Base-by-base conservation (phyloP, 2,329 filamentous ascomycete genomes). In the Aureobasidium sp. region DNA sequence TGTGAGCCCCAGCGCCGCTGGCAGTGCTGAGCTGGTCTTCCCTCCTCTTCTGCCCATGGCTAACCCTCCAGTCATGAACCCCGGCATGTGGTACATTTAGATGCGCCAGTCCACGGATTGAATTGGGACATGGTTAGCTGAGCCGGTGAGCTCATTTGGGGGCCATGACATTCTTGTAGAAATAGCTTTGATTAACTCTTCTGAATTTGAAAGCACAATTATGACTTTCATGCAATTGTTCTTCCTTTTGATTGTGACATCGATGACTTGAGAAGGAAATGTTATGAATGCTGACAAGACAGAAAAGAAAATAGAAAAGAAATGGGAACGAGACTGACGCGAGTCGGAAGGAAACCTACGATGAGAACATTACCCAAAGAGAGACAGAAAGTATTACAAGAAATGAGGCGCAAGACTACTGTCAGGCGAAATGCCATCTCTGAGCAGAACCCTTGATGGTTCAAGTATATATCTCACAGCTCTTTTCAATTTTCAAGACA, bases 1-100 rank as follows among this genome's bases (percentile, higher is more conserved):
- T 16, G 9, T n/a, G 3, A 42, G 58, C n/a, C 25, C 11, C 4
- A 27, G n/a, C 48, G 34, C 15, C 16, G 1, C 32, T 32, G 11
- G 32, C 9, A 0, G 5, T 13, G 10, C 16, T 11, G 50, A 54
- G 3, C 50, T 8, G 6, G 30, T 67, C 44, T 63, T 75, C 49
- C 65, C 70, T 37, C 75, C 74, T 54, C 70, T 80, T 13, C 69
- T 78, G 65, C 67, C 70, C 4, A 74, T 80, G 68, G 71, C 69
- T 45, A 75, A 75, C 65, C 63, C 68, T 60, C 69, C 70, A 52
- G 69, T 67, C 41, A 77, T 80, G 66, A 70, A 69, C 66, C 71
- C 73, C 44, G 67, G 71, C 11, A 80, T 80, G 78, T 81, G 78
- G 78, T 81, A 76, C 73, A 76, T 81, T 71, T 81, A 71, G 67